Percentiles rank a stretch among this genome's conserved stretches.
Evolutionary conservation across 169 alveolate species (phyloP).

Genomic region (Plasmodium sp.): DNA sequence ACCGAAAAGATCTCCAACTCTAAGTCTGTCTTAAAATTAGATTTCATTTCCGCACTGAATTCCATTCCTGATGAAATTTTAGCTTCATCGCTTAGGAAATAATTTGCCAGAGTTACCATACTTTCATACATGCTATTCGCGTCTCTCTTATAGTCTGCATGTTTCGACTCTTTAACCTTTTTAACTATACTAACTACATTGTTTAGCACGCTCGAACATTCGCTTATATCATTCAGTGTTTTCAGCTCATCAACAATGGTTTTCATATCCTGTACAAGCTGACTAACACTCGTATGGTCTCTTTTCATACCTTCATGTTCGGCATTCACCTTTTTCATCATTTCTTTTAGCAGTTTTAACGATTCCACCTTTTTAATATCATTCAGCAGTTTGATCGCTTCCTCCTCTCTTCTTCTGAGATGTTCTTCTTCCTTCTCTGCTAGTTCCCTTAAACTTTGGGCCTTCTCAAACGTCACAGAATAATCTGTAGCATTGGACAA

Average conservation of each 20-base stretch:
- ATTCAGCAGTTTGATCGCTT: neutral
- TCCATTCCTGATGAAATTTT: neutral
- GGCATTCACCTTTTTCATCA: neutral
- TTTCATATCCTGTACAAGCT: neutral
- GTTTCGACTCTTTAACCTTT: neutral
- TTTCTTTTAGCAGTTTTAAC: neutral
- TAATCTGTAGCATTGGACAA: neutral
- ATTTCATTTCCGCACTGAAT: neutral
- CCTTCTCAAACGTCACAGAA: neutral
- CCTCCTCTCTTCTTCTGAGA: neutral
- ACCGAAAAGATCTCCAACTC: neutral
- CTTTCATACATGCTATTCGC: slow-evolving; percentile 1
- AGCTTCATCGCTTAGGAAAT: neutral
- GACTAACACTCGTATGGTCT: neutral
- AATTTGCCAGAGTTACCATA: slow-evolving; percentile 1
- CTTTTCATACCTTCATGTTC: neutral
- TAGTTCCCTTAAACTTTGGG: slow-evolving; percentile 2
- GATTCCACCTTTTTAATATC: slow-evolving; percentile 14
- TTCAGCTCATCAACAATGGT: neutral
- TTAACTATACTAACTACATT: neutral
- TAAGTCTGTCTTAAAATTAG: neutral
- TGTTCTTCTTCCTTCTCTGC: neutral
- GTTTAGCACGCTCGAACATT: neutral
- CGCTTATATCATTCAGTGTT: neutral
- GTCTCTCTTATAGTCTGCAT: neutral